Base-by-base conservation (phyloP, 2,329 filamentous ascomycete genomes). In the Pseudogymnoascus sp. region DNA sequence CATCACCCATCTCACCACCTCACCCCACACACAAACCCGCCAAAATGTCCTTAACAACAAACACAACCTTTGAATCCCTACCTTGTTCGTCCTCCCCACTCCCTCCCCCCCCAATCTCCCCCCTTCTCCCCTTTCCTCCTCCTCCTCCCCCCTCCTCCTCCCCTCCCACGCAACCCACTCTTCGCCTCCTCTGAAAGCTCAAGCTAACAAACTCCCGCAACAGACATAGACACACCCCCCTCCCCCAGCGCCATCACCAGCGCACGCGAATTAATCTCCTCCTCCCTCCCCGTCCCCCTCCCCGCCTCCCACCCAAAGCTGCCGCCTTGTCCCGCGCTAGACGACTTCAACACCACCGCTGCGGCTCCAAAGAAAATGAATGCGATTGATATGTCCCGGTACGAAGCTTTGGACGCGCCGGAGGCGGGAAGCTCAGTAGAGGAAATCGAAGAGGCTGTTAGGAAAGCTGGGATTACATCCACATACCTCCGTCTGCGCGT, bases 311-410 rank as follows among this genome's bases (percentile, higher is more conserved):
- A 37, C 14, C 36, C 36, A 37, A 11, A 6, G 1, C 36, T n/a
- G 1, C 36, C 10, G 1, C 34, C 34, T 13, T 37, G 34, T 14
- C 34, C 34, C 34, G 11, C 11, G 11, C 34, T 37, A 1, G 11
- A 37, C 1, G 13, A 6, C 5, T 39, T 41, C 37, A n/a, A 41
- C 6, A 5, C 14, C 14, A 16, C 37, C 45, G 10, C 45, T 13
- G 1, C 3, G 5, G 8, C 21, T 1, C 45, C 45, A 4, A 11
- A 23, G 11, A 54, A 54, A 10, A 4, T 90, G 64, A 74, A 76
- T 0, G 85, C 85, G 63, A 86, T 96, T 70, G 90, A 96, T 75
- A 80, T 92, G 16, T 79, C 83, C 48, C 91, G 93, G 69, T 98
- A 98, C 83, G 90, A 96, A 77, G 85, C 85, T 91, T 37, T 34